These are phyloP conservation scores for Bruguiera gymnorhiza DNA, from an alignment of 345 rosid genomes.

Conservation along the genomic window DNA sequence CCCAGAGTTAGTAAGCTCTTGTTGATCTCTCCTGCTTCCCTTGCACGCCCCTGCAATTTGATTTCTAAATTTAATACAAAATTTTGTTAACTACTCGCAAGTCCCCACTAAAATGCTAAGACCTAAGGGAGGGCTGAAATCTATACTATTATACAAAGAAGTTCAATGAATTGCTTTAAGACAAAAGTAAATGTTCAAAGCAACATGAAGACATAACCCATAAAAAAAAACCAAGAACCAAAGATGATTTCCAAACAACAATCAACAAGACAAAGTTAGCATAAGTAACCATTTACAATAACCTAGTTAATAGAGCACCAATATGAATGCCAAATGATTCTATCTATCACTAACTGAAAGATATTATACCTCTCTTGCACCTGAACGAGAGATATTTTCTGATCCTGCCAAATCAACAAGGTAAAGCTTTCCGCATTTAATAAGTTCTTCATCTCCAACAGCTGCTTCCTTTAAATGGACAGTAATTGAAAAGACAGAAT, in stretches of 20 bases:
- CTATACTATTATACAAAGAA: no score
- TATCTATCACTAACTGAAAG: no score
- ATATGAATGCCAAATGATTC: no score
- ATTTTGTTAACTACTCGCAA: background rate
- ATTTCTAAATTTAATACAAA: slow-evolving; percentile 10
- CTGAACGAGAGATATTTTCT: slow-evolving; percentile 85
- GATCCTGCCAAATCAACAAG: slow-evolving; percentile 99
- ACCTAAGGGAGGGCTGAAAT: background rate
- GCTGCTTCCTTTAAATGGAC: slow-evolving; percentile 74
- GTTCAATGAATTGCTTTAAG: no score
- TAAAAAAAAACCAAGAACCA: no score
- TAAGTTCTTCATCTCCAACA: slow-evolving; percentile 80
- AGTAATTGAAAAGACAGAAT: slow-evolving; percentile 86
- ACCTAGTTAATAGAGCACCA: no score
- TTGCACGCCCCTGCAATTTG: slow-evolving; percentile 71
- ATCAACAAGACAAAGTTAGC: no score
- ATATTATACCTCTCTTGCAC: slow-evolving; percentile 63
- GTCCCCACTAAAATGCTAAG: background rate
- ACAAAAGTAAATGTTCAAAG: no score
- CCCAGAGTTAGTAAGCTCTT: slow-evolving; percentile 95
- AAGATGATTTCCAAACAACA: no score
- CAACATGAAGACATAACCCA: no score
- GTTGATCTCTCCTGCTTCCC: slow-evolving; percentile 97
- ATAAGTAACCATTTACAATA: no score
- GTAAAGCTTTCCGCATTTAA: slow-evolving; percentile 95